These are phyloP conservation scores for Lathyrus tuberosus DNA, from an alignment of 306 rosid species.

Conservation along the genomic window DNA sequence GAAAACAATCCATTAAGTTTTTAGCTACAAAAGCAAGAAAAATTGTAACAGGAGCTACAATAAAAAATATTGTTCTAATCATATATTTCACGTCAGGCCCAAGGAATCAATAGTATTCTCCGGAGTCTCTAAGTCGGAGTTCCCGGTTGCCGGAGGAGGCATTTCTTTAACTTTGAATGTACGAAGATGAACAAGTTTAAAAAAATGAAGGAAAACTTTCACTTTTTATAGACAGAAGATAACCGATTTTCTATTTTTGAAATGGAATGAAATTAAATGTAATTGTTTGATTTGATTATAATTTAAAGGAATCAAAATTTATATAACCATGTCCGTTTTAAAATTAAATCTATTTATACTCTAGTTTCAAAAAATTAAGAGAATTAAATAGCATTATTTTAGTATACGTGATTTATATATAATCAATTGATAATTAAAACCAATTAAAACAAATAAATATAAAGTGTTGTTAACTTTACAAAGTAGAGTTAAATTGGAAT, in stretches of 20 bases:
- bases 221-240: neutral
- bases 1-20: slow-evolving; percentile 3
- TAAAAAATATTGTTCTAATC: slow-evolving; percentile 65
- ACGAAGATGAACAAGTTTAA: neutral
- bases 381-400: no score
- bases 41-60: slow-evolving; percentile 61
- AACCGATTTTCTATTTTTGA: neutral
- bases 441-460: no score
- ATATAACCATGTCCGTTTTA: no score
- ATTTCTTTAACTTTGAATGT: slow-evolving; percentile 3
- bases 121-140: neutral
- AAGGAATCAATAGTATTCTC: slow-evolving; percentile 32
- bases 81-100: slow-evolving; percentile 90
- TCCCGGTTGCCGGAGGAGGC: slow-evolving; percentile 46
- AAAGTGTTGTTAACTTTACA: no score
- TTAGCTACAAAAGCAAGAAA: slow-evolving; percentile 17
- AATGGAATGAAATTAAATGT: no score
- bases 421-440: no score
- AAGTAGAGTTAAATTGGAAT: no score
- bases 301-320: no score
- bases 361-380: no score
- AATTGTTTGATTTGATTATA: no score
- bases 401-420: no score
- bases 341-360: no score
- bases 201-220: neutral